Percentiles rank a stretch among this genome's conserved stretches.
Evolutionary conservation across 345 rosid genomes (phyloP).

Genomic region (Salix exigua): DNA sequence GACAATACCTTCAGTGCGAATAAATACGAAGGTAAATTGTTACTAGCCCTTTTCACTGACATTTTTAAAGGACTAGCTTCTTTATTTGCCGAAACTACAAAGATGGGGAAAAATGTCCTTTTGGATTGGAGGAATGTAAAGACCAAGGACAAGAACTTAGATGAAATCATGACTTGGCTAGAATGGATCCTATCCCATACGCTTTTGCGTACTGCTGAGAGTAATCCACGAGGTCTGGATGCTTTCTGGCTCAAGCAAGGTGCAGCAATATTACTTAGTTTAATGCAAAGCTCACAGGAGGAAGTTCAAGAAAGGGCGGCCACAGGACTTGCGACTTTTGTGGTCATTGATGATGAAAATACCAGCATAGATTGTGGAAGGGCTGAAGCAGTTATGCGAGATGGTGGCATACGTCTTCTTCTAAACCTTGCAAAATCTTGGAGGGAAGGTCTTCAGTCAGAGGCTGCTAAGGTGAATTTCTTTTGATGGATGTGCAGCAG

Average conservation of each 20-base stretch:
- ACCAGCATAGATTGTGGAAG: constrained; percentile 32
- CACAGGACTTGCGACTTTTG: constrained; percentile 35
- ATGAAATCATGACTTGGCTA: constrained; percentile 25
- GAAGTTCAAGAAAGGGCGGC: constrained; percentile 45
- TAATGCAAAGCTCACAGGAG: constrained; percentile 30
- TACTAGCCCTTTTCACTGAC: constrained; percentile 24
- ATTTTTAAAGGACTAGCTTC: constrained; percentile 24
- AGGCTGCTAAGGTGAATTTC: constrained; percentile 39
- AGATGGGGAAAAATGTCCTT: constrained; percentile 7
- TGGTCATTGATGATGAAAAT: constrained; percentile 39
- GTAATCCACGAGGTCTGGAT: constrained; percentile 25
- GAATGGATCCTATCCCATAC: constrained; percentile 39
- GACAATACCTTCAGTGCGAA: constrained; percentile 6
- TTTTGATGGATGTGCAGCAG: not conserved
- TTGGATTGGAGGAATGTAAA: constrained; percentile 23
- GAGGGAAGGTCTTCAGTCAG: constrained; percentile 37
- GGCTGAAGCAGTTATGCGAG: constrained; percentile 28
- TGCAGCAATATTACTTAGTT: constrained; percentile 21
- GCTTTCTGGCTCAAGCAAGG: constrained; percentile 39
- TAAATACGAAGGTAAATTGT: constrained; percentile 22
- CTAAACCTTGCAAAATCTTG: constrained; percentile 34
- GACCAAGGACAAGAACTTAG: constrained; percentile 3
- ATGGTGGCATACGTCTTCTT: constrained; percentile 31
- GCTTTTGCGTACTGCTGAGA: constrained; percentile 32
- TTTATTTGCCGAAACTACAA: constrained; percentile 24